A percentile compares a stretch with the other conserved stretches of the same genome.
phyloP scores from a whole-genome alignment of 2,329 filamentous ascomycete genomes.

The Emergomyces pasteurianus region DNA sequence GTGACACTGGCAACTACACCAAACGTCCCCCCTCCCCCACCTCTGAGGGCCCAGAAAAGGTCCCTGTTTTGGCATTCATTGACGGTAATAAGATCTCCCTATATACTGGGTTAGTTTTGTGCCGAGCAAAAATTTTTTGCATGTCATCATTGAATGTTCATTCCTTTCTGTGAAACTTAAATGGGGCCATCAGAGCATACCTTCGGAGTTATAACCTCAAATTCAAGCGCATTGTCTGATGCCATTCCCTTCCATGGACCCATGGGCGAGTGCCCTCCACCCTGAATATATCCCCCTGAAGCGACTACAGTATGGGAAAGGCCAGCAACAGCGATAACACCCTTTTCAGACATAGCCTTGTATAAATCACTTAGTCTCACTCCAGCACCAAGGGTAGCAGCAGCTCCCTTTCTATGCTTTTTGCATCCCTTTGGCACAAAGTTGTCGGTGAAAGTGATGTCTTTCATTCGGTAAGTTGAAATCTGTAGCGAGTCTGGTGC shows the following conservation, averaged over 20 bases:
- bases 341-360: conserved; percentile 31
- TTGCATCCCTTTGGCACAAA: conserved; percentile 11
- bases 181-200: neutral
- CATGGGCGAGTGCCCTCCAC: conserved; percentile 47
- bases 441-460: conserved; percentile 23
- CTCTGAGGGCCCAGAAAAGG: conserved; percentile 51
- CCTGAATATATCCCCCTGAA: conserved; percentile 48
- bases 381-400: conserved; percentile 37
- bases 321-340: conserved; percentile 44
- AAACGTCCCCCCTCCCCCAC: conserved; percentile 49
- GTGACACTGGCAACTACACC: conserved; percentile 46
- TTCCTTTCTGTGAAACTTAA: neutral
- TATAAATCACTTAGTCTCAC: conserved; percentile 42
- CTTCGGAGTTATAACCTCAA: conserved; percentile 41
- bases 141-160: neutral
- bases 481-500: conserved; percentile 39
- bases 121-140: neutral
- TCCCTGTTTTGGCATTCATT: conserved; percentile 39
- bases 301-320: conserved; percentile 44
- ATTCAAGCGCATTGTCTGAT: conserved; percentile 48
- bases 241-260: conserved; percentile 44
- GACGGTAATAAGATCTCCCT: conserved; percentile 39
- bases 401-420: conserved; percentile 6
- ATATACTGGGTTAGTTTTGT: neutral
- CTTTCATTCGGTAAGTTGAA: conserved; percentile 24